Conservation (phyloP, 345 rosid species). For the Eucalyptus victrix region DNA sequence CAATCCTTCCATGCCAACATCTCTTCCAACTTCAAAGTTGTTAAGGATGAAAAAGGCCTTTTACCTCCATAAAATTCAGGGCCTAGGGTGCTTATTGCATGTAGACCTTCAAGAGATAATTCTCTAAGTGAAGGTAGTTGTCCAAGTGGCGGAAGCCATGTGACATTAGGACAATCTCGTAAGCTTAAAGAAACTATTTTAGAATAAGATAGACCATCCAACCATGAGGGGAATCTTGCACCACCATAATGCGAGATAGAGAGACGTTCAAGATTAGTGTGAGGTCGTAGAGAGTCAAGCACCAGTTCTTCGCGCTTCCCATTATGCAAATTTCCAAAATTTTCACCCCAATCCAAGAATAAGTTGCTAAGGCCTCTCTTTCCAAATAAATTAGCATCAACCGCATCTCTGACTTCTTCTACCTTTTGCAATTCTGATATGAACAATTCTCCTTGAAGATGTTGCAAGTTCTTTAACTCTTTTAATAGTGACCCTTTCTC, state of each 20-base stretch:
- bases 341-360: background rate
- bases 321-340: background rate
- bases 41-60: background rate
- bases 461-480: background rate
- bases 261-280: background rate
- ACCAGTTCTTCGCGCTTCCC: accelerated
- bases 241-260: background rate
- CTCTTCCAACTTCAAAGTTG: background rate
- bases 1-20: background rate
- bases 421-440: background rate
- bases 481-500: background rate
- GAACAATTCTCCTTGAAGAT: background rate
- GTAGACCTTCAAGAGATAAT: background rate
- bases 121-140: background rate
- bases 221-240: background rate
- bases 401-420: background rate
- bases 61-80: background rate
- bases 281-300: background rate
- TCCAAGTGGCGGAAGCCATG: background rate
- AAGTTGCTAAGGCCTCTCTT: background rate
- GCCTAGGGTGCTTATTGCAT: background rate
- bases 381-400: background rate
- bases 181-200: background rate
- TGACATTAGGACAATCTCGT: background rate
- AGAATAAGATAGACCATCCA: background rate